phyloP scores from a whole-genome alignment of 805 yeast genomes.

The Nakazawaea wickerhamii region DNA sequence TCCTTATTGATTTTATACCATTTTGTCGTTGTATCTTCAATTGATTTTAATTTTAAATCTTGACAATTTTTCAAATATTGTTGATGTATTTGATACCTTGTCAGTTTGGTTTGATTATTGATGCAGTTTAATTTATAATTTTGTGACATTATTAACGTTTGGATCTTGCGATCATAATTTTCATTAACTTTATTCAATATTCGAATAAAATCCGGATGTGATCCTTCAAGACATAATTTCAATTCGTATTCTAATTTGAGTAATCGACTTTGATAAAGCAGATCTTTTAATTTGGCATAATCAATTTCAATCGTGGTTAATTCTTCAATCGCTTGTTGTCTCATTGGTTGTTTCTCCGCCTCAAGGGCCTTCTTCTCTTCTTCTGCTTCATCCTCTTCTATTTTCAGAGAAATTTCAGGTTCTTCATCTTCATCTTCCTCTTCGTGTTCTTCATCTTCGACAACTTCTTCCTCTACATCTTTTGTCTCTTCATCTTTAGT shows the following conservation, averaged over 20 bases:
- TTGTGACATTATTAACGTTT: constrained; percentile 31
- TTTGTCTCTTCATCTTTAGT: constrained; percentile 1
- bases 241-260: constrained; percentile 74
- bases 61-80: constrained; percentile 64
- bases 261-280: constrained; percentile 78
- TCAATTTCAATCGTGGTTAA: constrained; percentile 78
- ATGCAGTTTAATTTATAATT: constrained; percentile 72
- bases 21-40: constrained; percentile 68
- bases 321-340: constrained; percentile 63
- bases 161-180: constrained; percentile 65
- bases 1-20: constrained; percentile 94
- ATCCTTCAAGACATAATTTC: constrained; percentile 79
- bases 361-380: constrained; percentile 20
- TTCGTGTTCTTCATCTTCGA: constrained; percentile 21
- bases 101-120: constrained; percentile 73
- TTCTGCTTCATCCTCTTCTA: constrained; percentile 19
- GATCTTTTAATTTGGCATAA: constrained; percentile 82
- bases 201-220: constrained; percentile 83
- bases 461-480: constrained; percentile 21
- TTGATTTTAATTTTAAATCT: constrained; percentile 60
- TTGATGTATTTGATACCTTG: constrained; percentile 78
- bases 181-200: constrained; percentile 67
- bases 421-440: constrained; percentile 19
- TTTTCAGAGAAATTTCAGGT: constrained; percentile 15
- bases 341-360: constrained; percentile 31